These are phyloP conservation scores for Spathaspora sp. DNA, from an alignment of 1,139 yeast genomes.

Conservation along the genomic window DNA sequence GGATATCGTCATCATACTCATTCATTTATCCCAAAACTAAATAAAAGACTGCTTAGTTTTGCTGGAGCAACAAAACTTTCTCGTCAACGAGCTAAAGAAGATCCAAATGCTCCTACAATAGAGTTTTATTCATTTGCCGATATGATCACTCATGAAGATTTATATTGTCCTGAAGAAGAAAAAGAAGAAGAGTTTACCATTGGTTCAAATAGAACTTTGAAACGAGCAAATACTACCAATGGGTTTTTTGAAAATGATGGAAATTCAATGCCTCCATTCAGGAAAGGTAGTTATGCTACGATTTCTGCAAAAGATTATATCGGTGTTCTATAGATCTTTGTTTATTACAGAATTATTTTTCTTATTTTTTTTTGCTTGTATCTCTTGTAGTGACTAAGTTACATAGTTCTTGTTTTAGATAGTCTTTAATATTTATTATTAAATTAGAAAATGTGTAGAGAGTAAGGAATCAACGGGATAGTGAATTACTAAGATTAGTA, in stretches of 20 bases:
- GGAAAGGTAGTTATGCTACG: constrained; percentile 16
- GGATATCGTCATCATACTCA: constrained; percentile 1
- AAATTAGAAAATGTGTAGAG: too few relatives aligned
- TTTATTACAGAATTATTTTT: neutral
- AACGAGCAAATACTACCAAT: neutral
- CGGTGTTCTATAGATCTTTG: constrained; percentile 13
- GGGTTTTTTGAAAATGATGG: neutral
- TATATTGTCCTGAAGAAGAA: constrained; percentile 5
- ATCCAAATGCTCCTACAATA: constrained; percentile 16
- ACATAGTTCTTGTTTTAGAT: too few relatives aligned
- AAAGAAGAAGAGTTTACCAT: neutral
- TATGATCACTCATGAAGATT: constrained; percentile 19
- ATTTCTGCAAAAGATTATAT: constrained; percentile 17
- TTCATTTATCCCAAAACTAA: constrained; percentile 3
- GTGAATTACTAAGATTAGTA: too few relatives aligned
- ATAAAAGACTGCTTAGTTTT: constrained; percentile 13
- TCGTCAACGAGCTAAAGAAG: constrained; percentile 1
- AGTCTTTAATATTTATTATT: too few relatives aligned
- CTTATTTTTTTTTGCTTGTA: constrained; percentile 1
- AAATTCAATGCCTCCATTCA: constrained; percentile 6
- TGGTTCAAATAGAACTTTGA: constrained; percentile 1
- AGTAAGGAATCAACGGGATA: too few relatives aligned
- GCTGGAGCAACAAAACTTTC: constrained; percentile 13
- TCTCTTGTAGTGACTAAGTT: neutral
- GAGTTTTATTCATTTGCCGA: constrained; percentile 37